Evolutionary conservation across 164 flowering plant genomes (phyloP).

Genomic region (Cinnamomum micranthum): DNA sequence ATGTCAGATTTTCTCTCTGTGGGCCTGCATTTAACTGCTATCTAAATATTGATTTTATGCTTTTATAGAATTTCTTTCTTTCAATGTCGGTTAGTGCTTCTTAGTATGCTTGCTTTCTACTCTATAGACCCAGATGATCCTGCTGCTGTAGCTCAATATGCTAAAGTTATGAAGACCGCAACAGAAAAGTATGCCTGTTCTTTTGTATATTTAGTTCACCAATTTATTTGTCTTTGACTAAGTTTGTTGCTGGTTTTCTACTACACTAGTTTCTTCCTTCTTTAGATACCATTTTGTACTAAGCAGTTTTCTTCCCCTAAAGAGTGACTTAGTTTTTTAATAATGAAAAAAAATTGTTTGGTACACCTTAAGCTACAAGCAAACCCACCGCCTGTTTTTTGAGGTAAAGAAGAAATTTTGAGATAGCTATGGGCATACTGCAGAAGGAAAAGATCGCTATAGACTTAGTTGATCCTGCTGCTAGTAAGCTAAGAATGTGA

Average conservation of each 20-base stretch:
- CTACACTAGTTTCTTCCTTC: no score
- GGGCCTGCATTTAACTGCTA: not conserved
- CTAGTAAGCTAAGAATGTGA: constrained; percentile 90
- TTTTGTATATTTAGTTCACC: not conserved
- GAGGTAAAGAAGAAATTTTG: constrained; percentile 89
- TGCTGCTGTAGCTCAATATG: constrained; percentile 82
- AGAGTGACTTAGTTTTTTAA: not conserved
- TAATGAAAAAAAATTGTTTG: no score
- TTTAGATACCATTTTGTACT: no score
- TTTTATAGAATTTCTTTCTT: not conserved
- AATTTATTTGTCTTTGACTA: not conserved
- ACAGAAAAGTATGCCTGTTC: constrained; percentile 61
- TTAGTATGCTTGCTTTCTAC: not conserved
- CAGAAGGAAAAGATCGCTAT: constrained; percentile 63
- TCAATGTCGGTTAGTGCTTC: not conserved
- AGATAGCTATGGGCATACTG: constrained; percentile 43
- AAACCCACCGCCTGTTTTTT: constrained; percentile 23
- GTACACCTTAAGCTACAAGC: no score
- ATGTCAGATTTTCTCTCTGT: no score
- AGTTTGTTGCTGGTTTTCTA: no score
- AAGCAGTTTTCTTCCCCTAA: not conserved
- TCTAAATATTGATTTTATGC: not conserved
- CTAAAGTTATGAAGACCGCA: constrained; percentile 82
- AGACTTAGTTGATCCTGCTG: constrained; percentile 86
- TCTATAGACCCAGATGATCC: constrained; percentile 82